phyloP scores from a whole-genome alignment of 768 basidiomycete genomes.

The Termitomyces sp. region DNA sequence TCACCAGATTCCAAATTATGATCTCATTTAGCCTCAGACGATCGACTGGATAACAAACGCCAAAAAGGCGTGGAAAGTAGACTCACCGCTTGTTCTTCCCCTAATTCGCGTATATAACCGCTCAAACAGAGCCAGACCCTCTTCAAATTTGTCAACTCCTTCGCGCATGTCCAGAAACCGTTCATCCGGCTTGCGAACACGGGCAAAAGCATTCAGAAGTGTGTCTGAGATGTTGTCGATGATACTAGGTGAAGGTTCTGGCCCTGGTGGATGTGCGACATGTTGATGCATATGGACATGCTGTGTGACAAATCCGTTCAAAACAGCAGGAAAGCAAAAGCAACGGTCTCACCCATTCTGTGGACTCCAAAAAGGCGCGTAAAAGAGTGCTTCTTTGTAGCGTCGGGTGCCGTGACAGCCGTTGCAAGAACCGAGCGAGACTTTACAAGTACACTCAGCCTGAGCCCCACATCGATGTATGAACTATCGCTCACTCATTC shows the following conservation, averaged over 20 bases:
- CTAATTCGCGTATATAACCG: conserved; percentile 75
- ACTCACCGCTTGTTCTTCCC: conserved; percentile 83
- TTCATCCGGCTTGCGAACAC: conserved; percentile 95
- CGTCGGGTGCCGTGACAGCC: conserved; percentile 90
- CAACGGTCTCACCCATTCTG: conserved; percentile 85
- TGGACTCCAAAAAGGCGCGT: conserved; percentile 93
- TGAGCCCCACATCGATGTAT: neutral
- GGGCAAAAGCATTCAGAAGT: conserved; percentile 91
- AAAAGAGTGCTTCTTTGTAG: conserved; percentile 86
- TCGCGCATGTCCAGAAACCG: conserved; percentile 92
- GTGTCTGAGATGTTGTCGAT: conserved; percentile 97
- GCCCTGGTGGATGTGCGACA: conserved; percentile 83
- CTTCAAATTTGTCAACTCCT: conserved; percentile 92
- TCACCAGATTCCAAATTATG: conserved; percentile 72
- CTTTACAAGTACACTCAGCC: conserved; percentile 34
- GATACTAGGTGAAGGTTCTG: conserved; percentile 72
- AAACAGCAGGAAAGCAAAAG: neutral
- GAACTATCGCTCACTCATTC: conserved; percentile 56
- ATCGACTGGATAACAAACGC: conserved; percentile 26
- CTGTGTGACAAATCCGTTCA: conserved; percentile 32
- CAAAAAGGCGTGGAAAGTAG: conserved; percentile 13
- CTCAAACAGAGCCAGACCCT: conserved; percentile 79
- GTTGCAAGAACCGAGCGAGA: conserved; percentile 87
- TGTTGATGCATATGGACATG: conserved; percentile 98
- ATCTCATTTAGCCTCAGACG: conserved; percentile 84